phyloP scores from a whole-genome alignment of 2,329 filamentous ascomycete species.

The Meredithiella fracta region DNA sequence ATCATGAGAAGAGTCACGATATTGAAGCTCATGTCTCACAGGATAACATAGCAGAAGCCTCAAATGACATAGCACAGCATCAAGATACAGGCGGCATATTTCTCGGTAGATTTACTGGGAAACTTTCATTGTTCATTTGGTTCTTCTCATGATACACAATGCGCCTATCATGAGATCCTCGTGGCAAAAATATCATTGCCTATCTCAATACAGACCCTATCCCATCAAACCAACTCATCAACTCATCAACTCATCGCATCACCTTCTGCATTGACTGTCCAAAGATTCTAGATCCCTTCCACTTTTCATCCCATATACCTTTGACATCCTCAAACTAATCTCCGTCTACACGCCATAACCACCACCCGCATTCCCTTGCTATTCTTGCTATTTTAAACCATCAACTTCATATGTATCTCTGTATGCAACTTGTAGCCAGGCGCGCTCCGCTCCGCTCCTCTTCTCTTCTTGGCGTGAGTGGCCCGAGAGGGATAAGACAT shows the following conservation, averaged over 20 bases:
- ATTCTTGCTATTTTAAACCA: not conserved
- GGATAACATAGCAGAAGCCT: too few species aligned
- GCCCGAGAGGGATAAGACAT: not conserved
- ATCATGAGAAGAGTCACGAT: too few species aligned
- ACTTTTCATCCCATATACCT: not conserved
- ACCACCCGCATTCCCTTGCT: not conserved
- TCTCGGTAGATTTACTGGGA: not conserved
- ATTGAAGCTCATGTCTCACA: too few species aligned
- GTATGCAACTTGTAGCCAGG: not conserved
- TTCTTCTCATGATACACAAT: not conserved
- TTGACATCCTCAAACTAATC: not conserved
- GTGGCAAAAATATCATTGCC: not conserved
- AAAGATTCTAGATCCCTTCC: not conserved
- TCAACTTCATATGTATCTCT: not conserved
- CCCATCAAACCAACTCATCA: not conserved
- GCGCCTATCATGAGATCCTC: not conserved
- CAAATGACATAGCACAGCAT: too few species aligned
- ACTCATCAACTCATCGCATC: not conserved
- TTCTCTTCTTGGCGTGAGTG: not conserved
- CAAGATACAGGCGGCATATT: not conserved
- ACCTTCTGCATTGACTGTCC: not conserved
- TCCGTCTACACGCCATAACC: not conserved
- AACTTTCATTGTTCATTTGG: not conserved
- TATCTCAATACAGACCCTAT: not conserved
- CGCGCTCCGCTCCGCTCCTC: not conserved